Percentiles rank a stretch among this genome's conserved stretches.
Conservation (phyloP, 2,329 filamentous ascomycete genomes). For the Xylariomycetidae sp. region DNA sequence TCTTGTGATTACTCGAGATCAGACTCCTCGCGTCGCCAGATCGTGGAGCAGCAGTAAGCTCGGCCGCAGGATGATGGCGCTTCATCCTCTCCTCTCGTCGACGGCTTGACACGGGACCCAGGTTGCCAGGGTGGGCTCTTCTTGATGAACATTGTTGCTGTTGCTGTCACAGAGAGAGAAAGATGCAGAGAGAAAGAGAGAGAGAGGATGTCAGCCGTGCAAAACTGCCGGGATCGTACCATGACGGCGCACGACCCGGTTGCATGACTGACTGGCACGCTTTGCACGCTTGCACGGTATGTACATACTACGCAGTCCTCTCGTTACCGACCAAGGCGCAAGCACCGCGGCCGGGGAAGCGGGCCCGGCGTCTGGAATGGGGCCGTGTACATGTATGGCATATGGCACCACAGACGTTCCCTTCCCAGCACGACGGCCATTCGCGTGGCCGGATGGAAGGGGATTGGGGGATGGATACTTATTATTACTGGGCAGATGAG, state of each 20-base stretch:
- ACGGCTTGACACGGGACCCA: no score
- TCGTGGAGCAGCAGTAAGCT: no score
- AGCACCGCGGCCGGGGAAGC: slow-evolving; percentile 1
- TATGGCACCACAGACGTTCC: background rate
- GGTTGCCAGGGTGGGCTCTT: no score
- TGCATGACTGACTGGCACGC: background rate
- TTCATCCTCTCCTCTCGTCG: no score
- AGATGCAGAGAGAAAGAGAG: no score
- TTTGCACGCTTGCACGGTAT: background rate
- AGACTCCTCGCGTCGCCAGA: no score
- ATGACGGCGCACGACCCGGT: background rate
- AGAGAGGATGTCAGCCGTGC: no score
- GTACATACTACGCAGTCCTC: background rate
- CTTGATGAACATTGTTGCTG: no score
- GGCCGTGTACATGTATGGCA: background rate
- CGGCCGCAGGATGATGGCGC: no score
- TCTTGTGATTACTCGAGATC: background rate
- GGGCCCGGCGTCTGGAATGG: background rate
- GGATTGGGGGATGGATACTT: no score
- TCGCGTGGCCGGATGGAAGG: background rate
- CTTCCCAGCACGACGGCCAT: background rate
- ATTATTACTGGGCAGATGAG: background rate
- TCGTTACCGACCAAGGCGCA: background rate
- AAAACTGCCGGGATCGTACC: background rate
- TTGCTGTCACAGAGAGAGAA: no score